Evolutionary conservation across 208 protist species (phyloP).

Genomic region (Porcisia hertigi): DNA sequence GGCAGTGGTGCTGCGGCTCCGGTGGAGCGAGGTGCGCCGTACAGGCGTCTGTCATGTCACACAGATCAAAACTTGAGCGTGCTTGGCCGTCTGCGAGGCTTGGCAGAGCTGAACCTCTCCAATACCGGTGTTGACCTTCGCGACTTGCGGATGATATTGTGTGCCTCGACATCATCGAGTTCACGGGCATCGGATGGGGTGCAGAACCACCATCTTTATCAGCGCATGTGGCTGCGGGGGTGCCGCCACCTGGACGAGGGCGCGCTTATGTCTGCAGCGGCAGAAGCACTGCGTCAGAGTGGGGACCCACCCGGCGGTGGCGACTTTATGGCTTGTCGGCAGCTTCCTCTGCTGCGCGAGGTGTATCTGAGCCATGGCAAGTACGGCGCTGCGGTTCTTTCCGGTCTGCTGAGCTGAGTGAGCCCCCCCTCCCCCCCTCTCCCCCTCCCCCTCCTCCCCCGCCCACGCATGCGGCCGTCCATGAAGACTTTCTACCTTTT

Average conservation of each 20-base stretch:
- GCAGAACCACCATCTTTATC: background rate
- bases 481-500: background rate
- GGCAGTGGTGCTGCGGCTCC: background rate
- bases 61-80: slow-evolving; percentile 8
- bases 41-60: background rate
- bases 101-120: slow-evolving; percentile 53
- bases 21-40: background rate
- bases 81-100: slow-evolving; percentile 29
- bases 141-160: slow-evolving; percentile 1
- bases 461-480: background rate
- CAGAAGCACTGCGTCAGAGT: background rate
- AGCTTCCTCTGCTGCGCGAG: slow-evolving; percentile 15
- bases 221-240: slow-evolving; percentile 36
- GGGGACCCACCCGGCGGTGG: background rate
- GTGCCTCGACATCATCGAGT: background rate
- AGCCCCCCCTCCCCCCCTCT: background rate
- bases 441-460: background rate
- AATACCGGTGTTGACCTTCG: slow-evolving; percentile 23
- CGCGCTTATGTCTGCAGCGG: background rate
- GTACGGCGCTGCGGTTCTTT: slow-evolving; percentile 16
- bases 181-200: background rate
- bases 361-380: slow-evolving; percentile 29
- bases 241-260: slow-evolving; percentile 29
- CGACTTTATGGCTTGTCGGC: background rate
- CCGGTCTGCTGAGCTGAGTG: slow-evolving; percentile 8